Evolutionary conservation across 257 asterid species (phyloP).

Genomic region (Solanum clarkiae): DNA sequence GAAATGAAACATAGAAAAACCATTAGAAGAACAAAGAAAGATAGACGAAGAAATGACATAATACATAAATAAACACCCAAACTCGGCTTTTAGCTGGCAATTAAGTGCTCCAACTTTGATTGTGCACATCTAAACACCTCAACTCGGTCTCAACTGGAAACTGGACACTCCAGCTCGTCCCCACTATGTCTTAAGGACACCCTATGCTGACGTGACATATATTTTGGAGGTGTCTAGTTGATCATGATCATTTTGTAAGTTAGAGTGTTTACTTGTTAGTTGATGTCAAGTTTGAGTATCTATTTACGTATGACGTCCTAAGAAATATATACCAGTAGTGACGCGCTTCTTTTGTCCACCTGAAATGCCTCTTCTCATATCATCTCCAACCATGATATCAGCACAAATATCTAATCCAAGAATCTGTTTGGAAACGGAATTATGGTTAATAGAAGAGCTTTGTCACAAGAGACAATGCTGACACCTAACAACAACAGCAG

Average conservation of each 20-base stretch:
- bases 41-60: not conserved
- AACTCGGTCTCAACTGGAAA: not conserved
- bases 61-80: not conserved
- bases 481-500: not conserved
- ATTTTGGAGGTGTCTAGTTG: not conserved
- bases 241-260: not conserved
- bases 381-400: slow-evolving; percentile 86
- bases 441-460: not conserved
- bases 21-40: not conserved
- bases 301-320: not conserved
- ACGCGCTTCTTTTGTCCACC: slow-evolving; percentile 95
- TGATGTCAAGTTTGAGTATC: not conserved
- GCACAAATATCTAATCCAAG: slow-evolving; percentile 90
- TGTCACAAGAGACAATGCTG: not conserved
- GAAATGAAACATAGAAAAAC: not conserved
- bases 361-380: slow-evolving; percentile 85
- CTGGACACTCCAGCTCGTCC: not conserved
- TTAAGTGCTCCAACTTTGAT: not conserved
- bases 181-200: not conserved
- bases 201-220: not conserved
- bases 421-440: slow-evolving; percentile 27
- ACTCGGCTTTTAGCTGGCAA: not conserved
- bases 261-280: not conserved
- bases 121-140: not conserved
- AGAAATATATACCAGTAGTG: slow-evolving; percentile 49